A percentile compares a stretch with the other conserved stretches of the same genome.
phyloP scores from a whole-genome alignment of 1,139 yeast genomes.

The Fermentozyma sake region DNA sequence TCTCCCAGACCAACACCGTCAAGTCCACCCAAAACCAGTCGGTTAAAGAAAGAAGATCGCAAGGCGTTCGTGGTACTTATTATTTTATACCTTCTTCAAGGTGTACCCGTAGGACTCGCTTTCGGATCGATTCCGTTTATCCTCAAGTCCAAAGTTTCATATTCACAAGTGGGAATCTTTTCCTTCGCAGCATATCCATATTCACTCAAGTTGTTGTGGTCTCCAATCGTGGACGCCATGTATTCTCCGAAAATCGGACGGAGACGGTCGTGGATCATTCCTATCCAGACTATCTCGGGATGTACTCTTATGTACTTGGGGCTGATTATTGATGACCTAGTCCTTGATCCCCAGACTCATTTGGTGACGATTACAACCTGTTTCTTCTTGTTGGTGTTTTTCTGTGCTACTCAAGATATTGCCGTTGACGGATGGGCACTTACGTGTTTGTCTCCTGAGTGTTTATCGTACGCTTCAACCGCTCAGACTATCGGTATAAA shows the following conservation, averaged over 20 bases:
- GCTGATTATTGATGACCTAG: constrained; percentile 46
- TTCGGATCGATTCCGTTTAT: constrained; percentile 95
- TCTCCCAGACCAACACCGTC: constrained; percentile 5
- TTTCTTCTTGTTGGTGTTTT: constrained; percentile 73
- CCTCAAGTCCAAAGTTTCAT: constrained; percentile 75
- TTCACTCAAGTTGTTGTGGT: constrained; percentile 87
- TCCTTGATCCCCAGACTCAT: constrained; percentile 53
- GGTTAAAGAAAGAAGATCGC: constrained; percentile 40
- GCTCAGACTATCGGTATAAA: constrained; percentile 96
- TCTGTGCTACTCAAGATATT: constrained; percentile 97
- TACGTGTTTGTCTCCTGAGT: constrained; percentile 72
- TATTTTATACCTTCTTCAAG: constrained; percentile 77
- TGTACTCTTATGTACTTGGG: constrained; percentile 65
- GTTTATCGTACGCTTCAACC: constrained; percentile 90
- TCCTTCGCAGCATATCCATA: constrained; percentile 93
- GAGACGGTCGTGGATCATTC: constrained; percentile 91
- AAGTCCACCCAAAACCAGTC: too few species aligned
- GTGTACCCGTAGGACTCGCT: constrained; percentile 93
- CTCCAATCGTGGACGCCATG: constrained; percentile 90
- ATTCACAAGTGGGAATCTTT: constrained; percentile 86
- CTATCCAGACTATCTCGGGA: constrained; percentile 79
- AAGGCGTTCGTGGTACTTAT: constrained; percentile 73
- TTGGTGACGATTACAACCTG: constrained; percentile 52
- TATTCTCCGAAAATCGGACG: constrained; percentile 69
- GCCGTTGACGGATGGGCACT: constrained; percentile 99